Evolutionary conservation across 2,329 filamentous ascomycete genomes (phyloP), one percentile per base, ranked within the genome.

Genomic region (Pyricularia grisea): DNA sequence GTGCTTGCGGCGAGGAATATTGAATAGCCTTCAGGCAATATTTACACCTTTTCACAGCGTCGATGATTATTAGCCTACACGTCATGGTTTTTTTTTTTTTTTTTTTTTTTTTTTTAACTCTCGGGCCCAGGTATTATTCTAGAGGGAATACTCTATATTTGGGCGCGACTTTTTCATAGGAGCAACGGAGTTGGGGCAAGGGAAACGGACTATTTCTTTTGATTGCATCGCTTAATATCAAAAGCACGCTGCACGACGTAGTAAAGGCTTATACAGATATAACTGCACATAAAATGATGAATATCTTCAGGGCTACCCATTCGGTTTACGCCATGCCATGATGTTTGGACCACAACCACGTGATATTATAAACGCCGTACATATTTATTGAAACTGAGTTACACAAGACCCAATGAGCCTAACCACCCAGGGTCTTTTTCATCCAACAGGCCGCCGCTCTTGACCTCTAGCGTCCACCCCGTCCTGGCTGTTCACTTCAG

Each of bases 1-100:
- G 80, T 88, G 14, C 75, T 88, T 67, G 85, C 87, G 71, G 85
- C 86, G n/a, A 80, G 82, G 66, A 80, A 82, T 71, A 80, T 87
- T 73, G 83, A 84, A 68, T 86, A 78, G 68, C 36, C 25, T 63
- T 4, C 25, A 17, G 14, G 7, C 7, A 11, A 4, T 7, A 6
- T 14, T 28, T 27, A 17, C 7, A 63, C 7, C 60, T 28, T 63
- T 17, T 17, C 30, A 55, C 42, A 55, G 20, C n/a, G 6, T n/a
- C 3, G 17, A 20, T 50, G 42, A 50, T 50, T 50, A 1, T 50
- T 50, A 20, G 20, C 17, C 42, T 20, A n/a, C 42, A 4, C 5
- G 12, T 4, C 33, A 14, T 36, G 33, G 33, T 36, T 36, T 36
- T 36, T 36, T n/a, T n/a, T n/a, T n/a, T n/a, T 30, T 30, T 4